phyloP scores from a whole-genome alignment of 2,329 filamentous ascomycete genomes.

The Venturia oleaginea region DNA sequence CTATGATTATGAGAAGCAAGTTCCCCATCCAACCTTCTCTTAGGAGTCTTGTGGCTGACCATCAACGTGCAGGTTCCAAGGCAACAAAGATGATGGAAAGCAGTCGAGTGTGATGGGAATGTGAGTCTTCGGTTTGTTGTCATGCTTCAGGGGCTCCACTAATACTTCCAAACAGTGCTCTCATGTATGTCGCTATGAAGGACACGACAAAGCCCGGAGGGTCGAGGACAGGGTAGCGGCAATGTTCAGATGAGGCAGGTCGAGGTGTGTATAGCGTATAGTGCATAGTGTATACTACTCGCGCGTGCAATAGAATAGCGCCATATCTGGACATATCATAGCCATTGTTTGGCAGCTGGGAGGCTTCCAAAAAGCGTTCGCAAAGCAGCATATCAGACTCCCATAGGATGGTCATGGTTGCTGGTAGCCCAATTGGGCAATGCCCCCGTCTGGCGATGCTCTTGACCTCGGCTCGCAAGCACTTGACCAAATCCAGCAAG shows the following conservation, averaged over 20 bases:
- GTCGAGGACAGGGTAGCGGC: not conserved
- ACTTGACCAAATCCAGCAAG: no score
- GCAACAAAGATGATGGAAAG: conserved; percentile 9
- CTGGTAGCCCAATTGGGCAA: no score
- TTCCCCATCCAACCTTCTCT: not conserved
- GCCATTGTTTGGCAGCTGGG: no score
- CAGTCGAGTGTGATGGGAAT: conserved; percentile 11
- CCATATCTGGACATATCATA: no score
- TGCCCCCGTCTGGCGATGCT: no score
- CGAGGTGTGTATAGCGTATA: not conserved
- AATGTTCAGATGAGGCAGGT: no score
- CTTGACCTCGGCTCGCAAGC: no score
- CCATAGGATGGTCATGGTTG: no score
- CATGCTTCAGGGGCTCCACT: not conserved
- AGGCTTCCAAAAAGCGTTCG: no score
- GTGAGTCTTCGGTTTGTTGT: not conserved
- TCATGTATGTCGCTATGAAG: conserved; percentile 11
- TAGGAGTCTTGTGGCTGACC: not conserved
- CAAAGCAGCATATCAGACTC: no score
- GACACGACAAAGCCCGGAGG: not conserved
- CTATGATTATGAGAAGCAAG: conserved; percentile 12
- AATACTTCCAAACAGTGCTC: not conserved
- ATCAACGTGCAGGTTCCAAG: not conserved
- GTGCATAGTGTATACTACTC: not conserved
- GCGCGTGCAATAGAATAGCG: no score